Evolutionary conservation across 106 monocot species (phyloP), one percentile per base, ranked within the genome.

Genomic region (Gastrodia elata): DNA sequence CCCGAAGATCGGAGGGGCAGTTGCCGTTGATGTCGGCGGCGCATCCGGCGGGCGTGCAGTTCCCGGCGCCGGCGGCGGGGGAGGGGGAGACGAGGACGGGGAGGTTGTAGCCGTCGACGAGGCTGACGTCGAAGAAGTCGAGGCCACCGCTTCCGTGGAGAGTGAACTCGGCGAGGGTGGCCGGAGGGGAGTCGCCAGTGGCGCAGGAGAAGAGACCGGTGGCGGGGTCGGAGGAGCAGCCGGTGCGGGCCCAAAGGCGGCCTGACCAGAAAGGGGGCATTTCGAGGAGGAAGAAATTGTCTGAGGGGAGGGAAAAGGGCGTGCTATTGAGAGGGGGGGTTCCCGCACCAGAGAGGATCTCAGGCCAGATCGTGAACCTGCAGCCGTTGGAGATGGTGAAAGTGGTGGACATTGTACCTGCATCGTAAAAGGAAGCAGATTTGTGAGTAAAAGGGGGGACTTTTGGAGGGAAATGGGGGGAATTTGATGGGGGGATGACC

Each of bases 351-450:
- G 92, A 92, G 22, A 96, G 89, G 27, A 90, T 10, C 0, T 91
- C 91, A 27, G 95, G 95, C 95, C 95, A 92, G 24, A 95, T 87
- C 38, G 95, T 85, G 87, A 89, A 82, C 8, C 39, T 77, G 76
- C 95, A 96, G 79, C 90, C 90, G 83, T 96, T 96, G 38, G 71
- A 75, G 35, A 92, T 49, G 15, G 95, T 96, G 80, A 96, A 96
- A 40, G 91, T 87, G 0, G 82, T 84, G 1, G 78, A 74, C 4
- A 76, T 26, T 8, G 38, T 77, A 24, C 57, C 82, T 81, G 81
- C 67, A 38, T 36, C 27, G 42, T n/a, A 77, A 39, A 33, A 1
- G 70, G 26, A 57, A 49, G 6, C 14, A 44, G 64, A 75, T 24
- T 15, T 39, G 25, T 9, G 68, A 3, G 69, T 36, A 37, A 16